Percentiles rank a stretch among this genome's conserved stretches.
phyloP scores from a whole-genome alignment of 306 rosid species.

The Calophaca sinica region DNA sequence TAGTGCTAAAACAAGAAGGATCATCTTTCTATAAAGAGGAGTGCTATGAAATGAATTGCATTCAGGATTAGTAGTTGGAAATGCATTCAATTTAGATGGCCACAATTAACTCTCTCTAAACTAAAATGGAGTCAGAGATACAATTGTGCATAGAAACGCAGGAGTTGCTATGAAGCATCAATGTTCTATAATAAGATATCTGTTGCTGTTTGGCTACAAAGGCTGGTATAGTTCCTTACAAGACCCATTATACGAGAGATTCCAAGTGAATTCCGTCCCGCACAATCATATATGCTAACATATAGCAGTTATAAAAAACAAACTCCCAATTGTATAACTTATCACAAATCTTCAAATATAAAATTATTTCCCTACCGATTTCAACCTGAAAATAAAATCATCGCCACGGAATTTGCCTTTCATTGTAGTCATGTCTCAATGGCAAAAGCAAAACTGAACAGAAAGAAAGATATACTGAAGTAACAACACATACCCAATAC shows the following conservation, averaged over 20 bases:
- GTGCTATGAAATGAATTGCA: not conserved
- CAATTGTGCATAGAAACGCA: not conserved
- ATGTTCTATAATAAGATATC: slow-evolving; percentile 21
- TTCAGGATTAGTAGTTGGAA: not conserved
- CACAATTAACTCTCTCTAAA: not conserved
- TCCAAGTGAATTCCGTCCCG: not conserved
- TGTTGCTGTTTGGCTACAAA: slow-evolving; percentile 4
- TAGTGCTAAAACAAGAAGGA: slow-evolving; percentile 28
- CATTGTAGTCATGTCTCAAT: not conserved
- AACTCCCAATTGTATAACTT: slow-evolving; percentile 15
- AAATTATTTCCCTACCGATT: not conserved
- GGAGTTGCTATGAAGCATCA: slow-evolving; percentile 1
- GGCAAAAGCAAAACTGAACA: not conserved
- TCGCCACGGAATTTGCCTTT: not conserved
- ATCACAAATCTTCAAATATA: not conserved
- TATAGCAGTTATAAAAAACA: not conserved
- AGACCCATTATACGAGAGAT: not conserved
- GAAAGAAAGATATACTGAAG: slow-evolving; percentile 34
- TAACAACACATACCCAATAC: slow-evolving; percentile 70
- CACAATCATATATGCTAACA: not conserved
- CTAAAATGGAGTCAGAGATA: not conserved
- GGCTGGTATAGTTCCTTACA: slow-evolving; percentile 5
- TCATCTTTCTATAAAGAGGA: not conserved
- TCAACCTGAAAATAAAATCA: not conserved
- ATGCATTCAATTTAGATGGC: not conserved